These are phyloP conservation scores for Inonotus hispidus DNA, from an alignment of 1,284 basidiomycete species.

Conservation along the genomic window DNA sequence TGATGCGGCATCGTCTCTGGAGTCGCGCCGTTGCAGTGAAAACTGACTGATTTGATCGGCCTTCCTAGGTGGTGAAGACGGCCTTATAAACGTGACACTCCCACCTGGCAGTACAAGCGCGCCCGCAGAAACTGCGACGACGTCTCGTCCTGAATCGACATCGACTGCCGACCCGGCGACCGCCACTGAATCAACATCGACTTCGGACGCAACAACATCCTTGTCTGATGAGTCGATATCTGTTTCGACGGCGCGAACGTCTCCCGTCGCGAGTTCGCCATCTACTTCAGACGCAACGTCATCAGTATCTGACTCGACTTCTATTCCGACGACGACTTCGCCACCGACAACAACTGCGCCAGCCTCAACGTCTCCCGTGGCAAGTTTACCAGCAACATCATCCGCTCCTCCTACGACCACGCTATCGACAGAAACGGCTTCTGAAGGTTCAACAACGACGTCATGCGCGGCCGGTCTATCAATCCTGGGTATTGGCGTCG, in stretches of 20 bases:
- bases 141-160: not conserved
- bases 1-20: not conserved
- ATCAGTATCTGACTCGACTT: not conserved
- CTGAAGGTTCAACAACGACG: not conserved
- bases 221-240: not conserved
- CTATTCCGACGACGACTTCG: not conserved
- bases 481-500: not conserved
- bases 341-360: not conserved
- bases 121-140: not conserved
- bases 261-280: conserved; percentile 22
- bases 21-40: not conserved
- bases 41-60: not conserved
- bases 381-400: not conserved
- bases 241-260: not conserved
- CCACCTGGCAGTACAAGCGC: not conserved
- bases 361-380: not conserved
- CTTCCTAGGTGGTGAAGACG: not conserved
- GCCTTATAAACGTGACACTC: not conserved
- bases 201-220: not conserved
- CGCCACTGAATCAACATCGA: not conserved
- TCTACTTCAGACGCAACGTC: not conserved
- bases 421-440: not conserved
- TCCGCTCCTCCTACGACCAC: not conserved
- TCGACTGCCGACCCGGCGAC: conserved; percentile 1
- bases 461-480: conserved; percentile 4